These are phyloP conservation scores for Trichocladium uniseriatum DNA, from an alignment of 495 filamentous ascomycete genomes.

Conservation along the genomic window DNA sequence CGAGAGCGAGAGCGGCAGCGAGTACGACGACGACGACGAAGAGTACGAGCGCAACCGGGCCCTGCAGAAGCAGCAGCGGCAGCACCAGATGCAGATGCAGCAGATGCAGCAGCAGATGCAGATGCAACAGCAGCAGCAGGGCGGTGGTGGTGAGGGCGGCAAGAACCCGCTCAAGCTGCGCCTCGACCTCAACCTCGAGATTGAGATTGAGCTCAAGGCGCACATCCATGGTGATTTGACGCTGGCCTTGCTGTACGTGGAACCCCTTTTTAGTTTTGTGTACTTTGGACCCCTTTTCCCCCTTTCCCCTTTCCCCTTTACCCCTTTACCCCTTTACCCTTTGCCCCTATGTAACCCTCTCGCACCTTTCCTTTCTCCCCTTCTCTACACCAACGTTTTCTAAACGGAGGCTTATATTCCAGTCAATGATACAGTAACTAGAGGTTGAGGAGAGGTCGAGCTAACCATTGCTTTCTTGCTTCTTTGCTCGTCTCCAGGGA, in stretches of 20 bases:
- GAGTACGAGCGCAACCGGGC: conserved; percentile 9
- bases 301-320: neutral
- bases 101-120: conserved; percentile 17
- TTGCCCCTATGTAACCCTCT: neutral
- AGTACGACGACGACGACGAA: conserved; percentile 3
- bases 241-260: conserved; percentile 67
- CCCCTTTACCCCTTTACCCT: neutral
- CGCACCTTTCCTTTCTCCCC: neutral
- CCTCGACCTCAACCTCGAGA: conserved; percentile 78
- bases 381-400: neutral
- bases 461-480: conserved; percentile 4
- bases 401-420: conserved; percentile 9
- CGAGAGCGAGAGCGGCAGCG: neutral
- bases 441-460: neutral
- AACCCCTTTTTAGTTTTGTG: conserved; percentile 43
- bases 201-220: conserved; percentile 84
- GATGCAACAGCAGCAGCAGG: conserved; percentile 16
- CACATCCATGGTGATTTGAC: conserved; percentile 89
- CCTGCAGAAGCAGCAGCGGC: conserved; percentile 20
- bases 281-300: conserved; percentile 39
- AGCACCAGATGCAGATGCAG: conserved; percentile 22
- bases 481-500: conserved; percentile 3
- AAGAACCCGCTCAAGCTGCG: conserved; percentile 69
- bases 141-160: conserved; percentile 35
- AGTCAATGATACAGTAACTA: conserved; percentile 1